Evolutionary conservation across 805 yeast genomes (phyloP), one percentile per base, ranked within the genome.

Genomic region (Schizosaccharomyces cryophilus): DNA sequence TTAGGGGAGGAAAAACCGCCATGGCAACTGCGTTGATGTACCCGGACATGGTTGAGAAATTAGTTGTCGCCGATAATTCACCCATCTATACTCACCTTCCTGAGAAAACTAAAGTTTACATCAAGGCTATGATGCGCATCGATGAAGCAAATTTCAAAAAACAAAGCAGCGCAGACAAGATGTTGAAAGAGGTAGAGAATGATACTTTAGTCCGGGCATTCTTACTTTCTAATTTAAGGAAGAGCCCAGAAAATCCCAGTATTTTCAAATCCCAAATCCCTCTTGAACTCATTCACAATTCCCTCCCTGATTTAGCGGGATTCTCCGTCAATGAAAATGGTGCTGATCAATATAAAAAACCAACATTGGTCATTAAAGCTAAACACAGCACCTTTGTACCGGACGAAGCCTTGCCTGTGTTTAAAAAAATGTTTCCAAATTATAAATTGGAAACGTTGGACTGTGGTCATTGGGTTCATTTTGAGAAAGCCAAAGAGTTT

Each of bases 1-100:
- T 4, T 0, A 84, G 86, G 93, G 98, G 98, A 5, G 98, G 95
- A 4, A 89, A 90, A 67, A 78, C 90, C 0, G 96, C 84, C 5
- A 89, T 90, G 96, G 88, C 93, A 0, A 74, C 85, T 4, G 83
- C 87, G 0, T 73, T 93, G 62, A 74, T 87, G 60, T 59, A 65
- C n/a, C 90, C 89, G 0, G 77, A 79, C 0, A 65, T 82, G 11
- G 81, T 82, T 5, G 74, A 78, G 15, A 75, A 81, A 72, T 66
- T 88, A 58, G 78, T 89, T 3, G 74, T 87, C 5, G 95, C 93
- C 5, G 98, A 90, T 67, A 90, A 89, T 69, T 87, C 96, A 0
- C 97, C 98, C 0, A 79, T 87, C 0, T 81, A 81, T 62, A 74
- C 81, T 54, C 73, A 80, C 0, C 77, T 82, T 40, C 71, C 78